A percentile compares a stretch with the other conserved stretches of the same genome.
Evolutionary conservation across 2,329 filamentous ascomycete genomes (phyloP).

Genomic region (Trichoderma sp.): DNA sequence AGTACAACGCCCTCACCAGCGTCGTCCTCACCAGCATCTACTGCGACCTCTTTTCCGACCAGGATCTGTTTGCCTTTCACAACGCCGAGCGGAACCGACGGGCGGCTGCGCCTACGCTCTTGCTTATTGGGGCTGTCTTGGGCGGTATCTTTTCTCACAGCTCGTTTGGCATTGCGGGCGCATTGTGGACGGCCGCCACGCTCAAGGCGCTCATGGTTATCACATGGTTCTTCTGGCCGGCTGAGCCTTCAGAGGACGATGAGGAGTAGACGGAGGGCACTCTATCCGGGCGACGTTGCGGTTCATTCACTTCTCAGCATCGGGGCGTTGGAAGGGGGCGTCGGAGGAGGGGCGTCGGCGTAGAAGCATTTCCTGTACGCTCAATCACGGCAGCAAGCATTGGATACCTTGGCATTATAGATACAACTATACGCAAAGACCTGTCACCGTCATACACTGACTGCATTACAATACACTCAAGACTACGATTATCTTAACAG

Average conservation of each 20-base stretch:
- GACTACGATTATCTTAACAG: no score
- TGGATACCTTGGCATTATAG: no score
- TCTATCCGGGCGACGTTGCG: background rate
- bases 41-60: slow-evolving; percentile 75
- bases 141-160: slow-evolving; percentile 56
- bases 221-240: slow-evolving; percentile 64
- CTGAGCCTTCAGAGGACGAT: slow-evolving; percentile 42
- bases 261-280: slow-evolving; percentile 23
- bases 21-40: slow-evolving; percentile 82
- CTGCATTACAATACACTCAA: no score
- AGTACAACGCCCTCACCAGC: slow-evolving; percentile 71
- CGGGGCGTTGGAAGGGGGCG: no score
- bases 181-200: slow-evolving; percentile 61
- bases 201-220: slow-evolving; percentile 60
- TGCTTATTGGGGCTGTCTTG: slow-evolving; percentile 53
- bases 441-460: no score
- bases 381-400: no score
- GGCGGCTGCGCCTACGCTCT: slow-evolving; percentile 51
- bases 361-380: no score
- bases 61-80: slow-evolving; percentile 47
- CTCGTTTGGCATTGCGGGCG: slow-evolving; percentile 52
- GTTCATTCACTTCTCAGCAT: no score
- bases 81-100: slow-evolving; percentile 57
- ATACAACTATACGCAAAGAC: no score
- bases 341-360: no score